Base-by-base conservation (phyloP, 768 basidiomycete species). In the Termitomyces sp. region DNA sequence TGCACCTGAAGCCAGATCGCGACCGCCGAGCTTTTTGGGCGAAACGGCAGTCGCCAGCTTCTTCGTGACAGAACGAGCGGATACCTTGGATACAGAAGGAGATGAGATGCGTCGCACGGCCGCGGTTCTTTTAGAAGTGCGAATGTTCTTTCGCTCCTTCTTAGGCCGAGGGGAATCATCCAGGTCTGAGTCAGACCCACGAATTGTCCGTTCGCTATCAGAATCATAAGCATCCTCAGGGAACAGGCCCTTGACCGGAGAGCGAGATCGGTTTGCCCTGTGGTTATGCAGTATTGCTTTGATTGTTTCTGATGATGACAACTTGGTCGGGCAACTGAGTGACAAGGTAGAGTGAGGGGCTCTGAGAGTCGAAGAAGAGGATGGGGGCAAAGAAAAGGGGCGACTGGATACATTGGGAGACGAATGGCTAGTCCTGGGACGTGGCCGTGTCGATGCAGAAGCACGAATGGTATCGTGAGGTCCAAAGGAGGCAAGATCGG, bases 391-490 rank as follows among this genome's bases (percentile, higher is more conserved):
- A 23, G 58, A 63, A 52, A 61, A 40, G 49, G 38, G 36, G 22
- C 45, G 63, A 35, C 60, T 61, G 58, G 66, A 66, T 29, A 47
- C 60, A 22, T 31, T 68, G 12, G 66, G 61, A 6, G 64, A 65
- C 15, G 59, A 64, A 29, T 54, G 57, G 27, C 62, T 56, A 16
- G 54, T 58, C 2, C 59, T 50, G 3, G 57, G 54, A 12, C 40
- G 41, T 20, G 58, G 52, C 3, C 58, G 56, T 12, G 60, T 51
- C 2, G 56, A 42, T 10, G 73, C 55, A n/a, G 58, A 67, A 16
- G 66, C 67, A 25, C 78, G 73, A 13, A 77, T 69, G 31, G 78
- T 77, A 5, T 77, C 75, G 22, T 74, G 71, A 5, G 68, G 56
- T 13, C 64, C 57, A 59, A 72, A 70, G 5, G 66, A 62, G 20